Conservation (phyloP, 441 rosid genomes). For the Syzygium syzygioides region DNA sequence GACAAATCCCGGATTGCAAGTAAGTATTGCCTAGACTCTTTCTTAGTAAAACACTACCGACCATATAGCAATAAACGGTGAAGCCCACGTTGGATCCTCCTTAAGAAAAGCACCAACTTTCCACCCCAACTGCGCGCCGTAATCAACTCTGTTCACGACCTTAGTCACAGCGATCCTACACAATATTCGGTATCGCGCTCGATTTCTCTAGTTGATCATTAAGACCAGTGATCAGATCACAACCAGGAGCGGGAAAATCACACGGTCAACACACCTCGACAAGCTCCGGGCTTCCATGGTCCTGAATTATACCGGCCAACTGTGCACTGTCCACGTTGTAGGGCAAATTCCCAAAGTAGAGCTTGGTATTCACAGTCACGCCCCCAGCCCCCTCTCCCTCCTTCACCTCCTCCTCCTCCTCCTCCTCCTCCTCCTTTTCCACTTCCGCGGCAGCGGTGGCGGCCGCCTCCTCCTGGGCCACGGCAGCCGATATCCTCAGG, state of each 20-base stretch:
- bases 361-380: conserved; percentile 46
- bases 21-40: too few relatives aligned
- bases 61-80: too few relatives aligned
- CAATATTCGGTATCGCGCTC: not conserved
- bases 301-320: conserved; percentile 79
- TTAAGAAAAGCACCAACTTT: not conserved
- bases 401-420: conserved; percentile 3
- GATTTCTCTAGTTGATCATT: not conserved
- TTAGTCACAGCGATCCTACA: not conserved
- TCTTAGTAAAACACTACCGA: too few relatives aligned
- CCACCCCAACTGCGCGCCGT: not conserved
- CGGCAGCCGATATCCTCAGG: conserved; percentile 34
- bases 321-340: conserved; percentile 84
- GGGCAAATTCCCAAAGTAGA: conserved; percentile 90
- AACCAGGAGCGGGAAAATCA: not conserved
- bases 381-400: conserved; percentile 10
- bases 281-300: conserved; percentile 67
- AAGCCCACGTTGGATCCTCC: too few relatives aligned
- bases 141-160: not conserved
- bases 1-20: too few relatives aligned
- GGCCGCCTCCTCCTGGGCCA: conserved; percentile 45
- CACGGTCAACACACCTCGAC: conserved; percentile 45
- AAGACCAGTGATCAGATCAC: not conserved
- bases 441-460: conserved; percentile 10
- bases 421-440: conserved; percentile 6